A percentile compares a stretch with the other conserved stretches of the same genome.
These are phyloP conservation scores for Linnemannia zychae DNA, from an alignment of 192 early-diverging fungal species.

Conservation along the genomic window DNA sequence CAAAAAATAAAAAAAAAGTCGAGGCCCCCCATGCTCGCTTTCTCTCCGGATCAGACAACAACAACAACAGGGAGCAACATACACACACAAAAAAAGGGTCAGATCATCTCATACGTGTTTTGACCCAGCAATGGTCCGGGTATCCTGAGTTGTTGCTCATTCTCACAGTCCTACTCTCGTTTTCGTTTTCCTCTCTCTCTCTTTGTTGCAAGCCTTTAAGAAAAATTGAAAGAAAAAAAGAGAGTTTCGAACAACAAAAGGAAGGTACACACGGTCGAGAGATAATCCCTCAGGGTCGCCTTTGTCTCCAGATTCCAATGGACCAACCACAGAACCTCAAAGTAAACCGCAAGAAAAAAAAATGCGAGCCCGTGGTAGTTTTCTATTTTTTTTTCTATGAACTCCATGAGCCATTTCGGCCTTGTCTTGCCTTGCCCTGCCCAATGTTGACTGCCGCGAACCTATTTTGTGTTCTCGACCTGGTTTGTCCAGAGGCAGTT, in stretches of 20 bases:
- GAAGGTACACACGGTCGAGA: not conserved
- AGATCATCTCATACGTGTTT: constrained; percentile 1
- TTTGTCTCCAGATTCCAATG: not conserved
- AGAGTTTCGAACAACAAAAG: not conserved
- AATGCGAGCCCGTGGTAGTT: constrained; percentile 4
- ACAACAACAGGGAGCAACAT: not conserved
- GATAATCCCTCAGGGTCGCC: not conserved
- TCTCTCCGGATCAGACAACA: not conserved
- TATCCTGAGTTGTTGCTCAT: constrained; percentile 4
- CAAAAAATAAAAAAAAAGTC: not conserved
- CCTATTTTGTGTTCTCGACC: not conserved
- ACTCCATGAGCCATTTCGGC: not conserved
- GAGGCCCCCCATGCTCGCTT: not conserved
- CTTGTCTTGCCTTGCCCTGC: no score
- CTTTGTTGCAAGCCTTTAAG: not conserved
- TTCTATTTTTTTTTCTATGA: constrained; percentile 2
- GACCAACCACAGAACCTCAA: not conserved
- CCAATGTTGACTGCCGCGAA: not conserved
- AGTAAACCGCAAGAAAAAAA: not conserved
- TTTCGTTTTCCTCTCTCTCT: not conserved
- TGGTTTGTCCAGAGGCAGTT: not conserved
- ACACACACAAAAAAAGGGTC: not conserved
- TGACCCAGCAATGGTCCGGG: not conserved
- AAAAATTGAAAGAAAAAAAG: not conserved
- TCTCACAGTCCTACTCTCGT: not conserved